Evolutionary conservation across 768 basidiomycete genomes (phyloP).

Genomic region (Lactifluus piperatus): DNA sequence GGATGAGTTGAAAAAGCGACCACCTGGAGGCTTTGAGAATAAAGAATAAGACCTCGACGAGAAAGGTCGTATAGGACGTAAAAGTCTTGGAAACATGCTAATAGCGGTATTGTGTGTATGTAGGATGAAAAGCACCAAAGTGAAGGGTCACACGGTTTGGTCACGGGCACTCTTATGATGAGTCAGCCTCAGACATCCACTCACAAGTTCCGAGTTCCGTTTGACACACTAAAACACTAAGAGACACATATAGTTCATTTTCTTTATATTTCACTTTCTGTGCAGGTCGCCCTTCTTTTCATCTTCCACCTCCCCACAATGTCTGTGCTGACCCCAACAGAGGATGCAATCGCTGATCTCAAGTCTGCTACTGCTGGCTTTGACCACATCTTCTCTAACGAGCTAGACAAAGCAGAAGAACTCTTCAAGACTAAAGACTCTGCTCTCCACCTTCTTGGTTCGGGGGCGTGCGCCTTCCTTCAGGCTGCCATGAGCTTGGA

Average conservation of each 20-base stretch:
- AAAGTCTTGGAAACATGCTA: conserved; percentile 14
- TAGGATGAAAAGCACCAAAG: too few species aligned
- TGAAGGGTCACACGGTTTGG: too few species aligned
- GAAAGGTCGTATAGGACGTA: conserved; percentile 18
- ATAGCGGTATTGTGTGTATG: too few species aligned
- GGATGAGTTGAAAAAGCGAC: conserved; percentile 63
- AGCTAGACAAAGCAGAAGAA: conserved; percentile 45
- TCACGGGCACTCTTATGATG: neutral
- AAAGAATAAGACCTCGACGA: conserved; percentile 60
- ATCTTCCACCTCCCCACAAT: neutral
- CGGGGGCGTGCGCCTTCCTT: conserved; percentile 63
- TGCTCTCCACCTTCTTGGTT: conserved; percentile 65
- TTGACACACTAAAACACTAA: too few species aligned
- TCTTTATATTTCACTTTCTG: too few species aligned
- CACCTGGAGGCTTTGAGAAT: conserved; percentile 71
- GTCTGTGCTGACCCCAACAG: conserved; percentile 4
- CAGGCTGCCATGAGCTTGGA: conserved; percentile 81
- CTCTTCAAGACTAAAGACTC: conserved; percentile 44
- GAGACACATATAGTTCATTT: too few species aligned
- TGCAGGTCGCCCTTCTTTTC: neutral
- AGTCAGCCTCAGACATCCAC: neutral
- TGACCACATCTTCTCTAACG: conserved; percentile 59
- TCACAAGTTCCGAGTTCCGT: too few species aligned
- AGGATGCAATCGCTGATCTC: conserved; percentile 27
- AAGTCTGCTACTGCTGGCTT: conserved; percentile 44